phyloP scores from a whole-genome alignment of 108 stramenopile genomes.

The Cyclotella kingstonii region DNA sequence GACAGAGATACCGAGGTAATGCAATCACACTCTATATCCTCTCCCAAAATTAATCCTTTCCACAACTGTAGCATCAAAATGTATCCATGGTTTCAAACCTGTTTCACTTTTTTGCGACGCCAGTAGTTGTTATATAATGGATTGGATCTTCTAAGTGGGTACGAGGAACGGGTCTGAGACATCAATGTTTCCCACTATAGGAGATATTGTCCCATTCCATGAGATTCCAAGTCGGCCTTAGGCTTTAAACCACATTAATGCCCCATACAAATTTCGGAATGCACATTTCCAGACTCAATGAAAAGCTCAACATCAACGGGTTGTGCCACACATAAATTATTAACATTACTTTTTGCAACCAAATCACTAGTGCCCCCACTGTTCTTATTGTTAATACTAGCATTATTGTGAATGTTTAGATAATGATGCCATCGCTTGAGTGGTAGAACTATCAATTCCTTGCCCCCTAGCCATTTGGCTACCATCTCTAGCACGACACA shows the following conservation, averaged over 20 bases:
- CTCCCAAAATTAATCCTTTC: constrained; percentile 74
- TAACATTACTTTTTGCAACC: background rate
- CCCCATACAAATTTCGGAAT: constrained; percentile 49
- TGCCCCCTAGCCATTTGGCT: constrained; percentile 10
- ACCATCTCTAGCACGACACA: constrained; percentile 28
- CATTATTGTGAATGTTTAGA: background rate
- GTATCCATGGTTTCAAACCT: constrained; percentile 55
- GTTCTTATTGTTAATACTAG: constrained; percentile 6
- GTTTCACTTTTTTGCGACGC: constrained; percentile 7
- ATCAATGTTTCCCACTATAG: constrained; percentile 20
- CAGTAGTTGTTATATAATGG: constrained; percentile 17
- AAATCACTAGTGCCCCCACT: background rate
- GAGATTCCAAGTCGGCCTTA: constrained; percentile 48
- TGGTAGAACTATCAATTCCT: constrained; percentile 34
- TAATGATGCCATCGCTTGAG: constrained; percentile 37
- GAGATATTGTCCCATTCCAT: constrained; percentile 14
- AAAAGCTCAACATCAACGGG: constrained; percentile 63
- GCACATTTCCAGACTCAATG: constrained; percentile 56
- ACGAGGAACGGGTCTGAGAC: background rate
- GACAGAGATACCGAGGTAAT: constrained; percentile 51
- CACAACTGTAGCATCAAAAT: constrained; percentile 49
- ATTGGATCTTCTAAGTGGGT: constrained; percentile 5
- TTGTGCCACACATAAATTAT: no score
- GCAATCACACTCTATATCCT: constrained; percentile 48
- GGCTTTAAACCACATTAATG: constrained; percentile 62